Evolutionary conservation across 441 rosid genomes (phyloP), one percentile per base, ranked within the genome.

Genomic region (Syzygium malaccense): DNA sequence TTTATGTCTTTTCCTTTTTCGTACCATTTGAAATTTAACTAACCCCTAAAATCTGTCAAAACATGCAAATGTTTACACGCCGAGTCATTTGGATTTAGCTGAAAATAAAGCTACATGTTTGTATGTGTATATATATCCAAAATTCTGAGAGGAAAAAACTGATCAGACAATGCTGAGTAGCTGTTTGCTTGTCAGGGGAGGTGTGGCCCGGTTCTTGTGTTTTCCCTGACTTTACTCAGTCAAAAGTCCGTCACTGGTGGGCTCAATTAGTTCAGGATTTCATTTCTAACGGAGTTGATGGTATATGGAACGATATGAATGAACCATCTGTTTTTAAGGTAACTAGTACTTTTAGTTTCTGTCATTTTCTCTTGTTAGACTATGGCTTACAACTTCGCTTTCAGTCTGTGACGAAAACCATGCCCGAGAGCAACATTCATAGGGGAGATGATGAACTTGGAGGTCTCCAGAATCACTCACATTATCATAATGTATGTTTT

Each of bases 191-290:
- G 88, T 88, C 91, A 98, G 98, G 99, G 91, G 95, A 94, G 87
- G 99, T 98, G 85, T 98, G 99, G 99, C 99, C 99, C 55, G 99
- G 99, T n/a, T 95, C 96, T 88, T 98, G 99, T 90, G 98, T 92
- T 66, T 97, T 97, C 88, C 99, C 99, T 54, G 98, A 98, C 93
- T 98, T 94, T 91, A 96, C 99, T 54, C 96, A 92, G 86, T 93
- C 96, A 41, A 92, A 94, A 93, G 94, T 92, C 86, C 97, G 98
- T 71, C 93, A 95, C 89, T 97, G 99, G 99, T 98, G 99, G 99
- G 98, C 98, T 57, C 90, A 87, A 92, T 91, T 94, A 86, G 98
- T 98, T 80, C 97, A 94, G 87, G 97, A 95, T 87, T 98, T 96
- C 75, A 80, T 91, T 87, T 94, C 97, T 89, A 95, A 94, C 93